Evolutionary conservation across 345 rosid genomes (phyloP), one percentile per base, ranked within the genome.

Genomic region (Dipteronia dyeriana): DNA sequence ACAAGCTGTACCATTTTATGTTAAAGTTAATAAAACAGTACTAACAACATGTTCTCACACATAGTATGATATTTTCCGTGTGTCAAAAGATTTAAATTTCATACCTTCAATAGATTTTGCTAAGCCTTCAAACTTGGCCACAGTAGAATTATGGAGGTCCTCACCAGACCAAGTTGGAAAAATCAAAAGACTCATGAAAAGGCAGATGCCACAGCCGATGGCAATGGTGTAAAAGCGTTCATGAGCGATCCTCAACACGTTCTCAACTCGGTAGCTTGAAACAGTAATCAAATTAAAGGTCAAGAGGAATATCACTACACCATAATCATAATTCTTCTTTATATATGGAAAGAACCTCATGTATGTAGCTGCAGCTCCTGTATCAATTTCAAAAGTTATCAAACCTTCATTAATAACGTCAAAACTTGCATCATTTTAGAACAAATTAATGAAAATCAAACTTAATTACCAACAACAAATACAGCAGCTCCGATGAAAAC

Each of bases 151-250:
- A 45, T 95, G 98, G 31, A 95, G 92, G 80, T 91, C 94, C 80
- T 91, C 92, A 14, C 97, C 94, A 0, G 99, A 93, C 99, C 98
- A 96, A 79, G 72, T 88, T 0, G 98, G 99, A 66, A 91, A 88
- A 45, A 94, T 69, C 20, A 96, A 11, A 68, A 93, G 87, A 59
- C 88, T 85, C 95, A 87, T 91, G 85, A 90, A 84, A 20, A 96
- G 92, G 80, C 97, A 92, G 29, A 92, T 84, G 2, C 84, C 97
- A 14, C 97, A 90, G 62, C 99, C 98, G 9, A 90, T 77, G 60
- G 85, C 92, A 34, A 96, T 92, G 67, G 92, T 92, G 82, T 82
- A 87, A 71, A 93, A 64, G 12, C 97, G 90, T 3, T 92, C 83
- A 0, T 88, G 87, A 22, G 98, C 98, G 9, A 95, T 82, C 64